phyloP scores from a whole-genome alignment of 768 basidiomycete species.

The Mycena haematopus region DNA sequence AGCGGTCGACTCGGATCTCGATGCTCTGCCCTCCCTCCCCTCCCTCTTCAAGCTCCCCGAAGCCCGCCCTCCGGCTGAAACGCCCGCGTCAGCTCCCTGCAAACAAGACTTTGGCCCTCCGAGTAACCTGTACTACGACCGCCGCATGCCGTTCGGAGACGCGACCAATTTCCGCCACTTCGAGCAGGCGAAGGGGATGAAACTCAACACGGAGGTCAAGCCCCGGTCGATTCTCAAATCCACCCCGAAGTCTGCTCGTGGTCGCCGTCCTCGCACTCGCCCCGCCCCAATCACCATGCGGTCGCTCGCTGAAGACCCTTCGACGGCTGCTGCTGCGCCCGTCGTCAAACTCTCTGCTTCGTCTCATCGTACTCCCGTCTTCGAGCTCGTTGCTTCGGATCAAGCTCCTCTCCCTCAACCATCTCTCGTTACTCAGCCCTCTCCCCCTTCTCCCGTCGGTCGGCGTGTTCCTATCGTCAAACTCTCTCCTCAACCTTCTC shows the following conservation, averaged over 20 bases:
- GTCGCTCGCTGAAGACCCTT: background rate
- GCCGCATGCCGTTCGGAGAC: slow-evolving; percentile 12
- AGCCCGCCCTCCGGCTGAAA: background rate
- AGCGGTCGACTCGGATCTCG: background rate
- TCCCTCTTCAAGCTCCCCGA: slow-evolving; percentile 13
- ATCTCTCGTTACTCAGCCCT: too few relatives aligned
- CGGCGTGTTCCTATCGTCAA: background rate
- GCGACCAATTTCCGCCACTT: slow-evolving; percentile 1
- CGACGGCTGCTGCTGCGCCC: background rate
- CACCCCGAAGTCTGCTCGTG: background rate
- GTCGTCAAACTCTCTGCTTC: background rate
- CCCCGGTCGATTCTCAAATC: background rate
- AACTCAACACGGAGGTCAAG: background rate
- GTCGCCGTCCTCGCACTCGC: background rate
- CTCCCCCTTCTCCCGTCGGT: too few relatives aligned
- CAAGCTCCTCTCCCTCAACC: too few relatives aligned
- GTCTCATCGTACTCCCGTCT: background rate
- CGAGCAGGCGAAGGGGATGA: background rate
- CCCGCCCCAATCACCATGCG: background rate
- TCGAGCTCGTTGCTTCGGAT: background rate
- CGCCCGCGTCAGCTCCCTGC: background rate
- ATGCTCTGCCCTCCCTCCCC: slow-evolving; percentile 14
- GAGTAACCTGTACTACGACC: slow-evolving; percentile 12
- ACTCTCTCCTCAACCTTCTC: background rate
- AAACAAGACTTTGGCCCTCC: slow-evolving; percentile 10